Percentiles rank a stretch among this genome's conserved stretches.
Conservation (phyloP, 164 flowering plant genomes). For the Umbellularia californica region DNA sequence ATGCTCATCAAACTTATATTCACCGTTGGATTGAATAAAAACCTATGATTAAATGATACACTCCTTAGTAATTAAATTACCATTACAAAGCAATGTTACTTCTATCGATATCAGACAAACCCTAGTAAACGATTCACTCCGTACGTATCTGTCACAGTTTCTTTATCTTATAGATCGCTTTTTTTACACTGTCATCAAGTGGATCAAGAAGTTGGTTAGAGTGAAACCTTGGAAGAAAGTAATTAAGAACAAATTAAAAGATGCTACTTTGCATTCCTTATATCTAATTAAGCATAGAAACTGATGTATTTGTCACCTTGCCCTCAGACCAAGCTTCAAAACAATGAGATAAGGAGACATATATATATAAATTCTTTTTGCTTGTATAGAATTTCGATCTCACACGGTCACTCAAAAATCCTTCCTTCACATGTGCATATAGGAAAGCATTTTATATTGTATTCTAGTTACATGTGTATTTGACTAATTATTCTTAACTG, state of each 20-base stretch:
- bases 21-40: too few relatives aligned
- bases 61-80: too few relatives aligned
- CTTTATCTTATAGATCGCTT: too few relatives aligned
- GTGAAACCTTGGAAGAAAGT: neutral
- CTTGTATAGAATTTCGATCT: neutral
- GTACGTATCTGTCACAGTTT: neutral
- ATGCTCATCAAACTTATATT: too few relatives aligned
- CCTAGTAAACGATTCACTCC: neutral
- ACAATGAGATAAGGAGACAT: neutral
- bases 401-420: neutral
- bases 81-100: too few relatives aligned
- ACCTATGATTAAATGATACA: too few relatives aligned
- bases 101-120: neutral
- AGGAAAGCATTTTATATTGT: too few relatives aligned
- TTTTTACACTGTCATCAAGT: too few relatives aligned
- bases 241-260: neutral
- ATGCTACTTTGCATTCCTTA: neutral
- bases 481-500: too few relatives aligned
- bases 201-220: neutral
- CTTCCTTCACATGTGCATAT: too few relatives aligned
- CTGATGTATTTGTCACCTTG: neutral
- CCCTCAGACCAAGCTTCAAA: neutral
- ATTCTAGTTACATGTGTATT: too few relatives aligned
- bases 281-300: neutral
- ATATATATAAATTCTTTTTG: neutral